Base-by-base conservation (phyloP, 2,329 filamentous ascomycete species). In the Colletotrichum sp. region DNA sequence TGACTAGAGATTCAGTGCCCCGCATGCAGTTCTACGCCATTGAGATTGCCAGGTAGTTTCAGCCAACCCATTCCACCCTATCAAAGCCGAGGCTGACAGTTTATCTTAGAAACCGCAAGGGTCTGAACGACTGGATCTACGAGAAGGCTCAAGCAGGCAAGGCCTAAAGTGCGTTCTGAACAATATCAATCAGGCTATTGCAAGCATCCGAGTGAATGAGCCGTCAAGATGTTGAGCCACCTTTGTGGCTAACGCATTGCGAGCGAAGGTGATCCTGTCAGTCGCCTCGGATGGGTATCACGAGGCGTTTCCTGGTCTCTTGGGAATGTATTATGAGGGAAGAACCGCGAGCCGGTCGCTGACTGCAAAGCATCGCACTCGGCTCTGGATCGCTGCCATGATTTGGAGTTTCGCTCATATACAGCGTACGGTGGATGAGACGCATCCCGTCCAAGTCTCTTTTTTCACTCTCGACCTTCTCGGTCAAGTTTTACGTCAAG, bases 71-170 rank as follows among this genome's bases (percentile, higher is more conserved):
- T 18, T 24, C 28, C 15, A 26, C 9, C 24, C 36, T 9, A 18
- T 18, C 36, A 12, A 21, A 21, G 16, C 55, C n/a, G 28, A 61
- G 6, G n/a, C 32, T 56, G 12, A 56, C 21, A 18, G 3, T 12
- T 8, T 94, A 93, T 78, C 89, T 91, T 66, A 92, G 95, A 89
- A 99, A 99, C 86, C 93, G 93, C 76, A 91, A 91, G 70, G 96
- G 96, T 32, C 87, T 98, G 74, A 99, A 99, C 82, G 97, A 99
- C 85, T 99, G 97, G 97, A 92, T 99, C 77, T 97, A 96, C 85
- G 96, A 98, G 86, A 90, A 95, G 83, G 91, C 93, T 2, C 92
- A 96, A 81, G 89, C 90, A 71, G 88, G 91, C 79, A 90, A 90
- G 83, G 84, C 85, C 6, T 72, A 67, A n/a, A 70, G 36, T 68